Evolutionary conservation across 352 stramenopile species (phyloP), one percentile per base, ranked within the genome.

Genomic region (Globisporangium nodosum): DNA sequence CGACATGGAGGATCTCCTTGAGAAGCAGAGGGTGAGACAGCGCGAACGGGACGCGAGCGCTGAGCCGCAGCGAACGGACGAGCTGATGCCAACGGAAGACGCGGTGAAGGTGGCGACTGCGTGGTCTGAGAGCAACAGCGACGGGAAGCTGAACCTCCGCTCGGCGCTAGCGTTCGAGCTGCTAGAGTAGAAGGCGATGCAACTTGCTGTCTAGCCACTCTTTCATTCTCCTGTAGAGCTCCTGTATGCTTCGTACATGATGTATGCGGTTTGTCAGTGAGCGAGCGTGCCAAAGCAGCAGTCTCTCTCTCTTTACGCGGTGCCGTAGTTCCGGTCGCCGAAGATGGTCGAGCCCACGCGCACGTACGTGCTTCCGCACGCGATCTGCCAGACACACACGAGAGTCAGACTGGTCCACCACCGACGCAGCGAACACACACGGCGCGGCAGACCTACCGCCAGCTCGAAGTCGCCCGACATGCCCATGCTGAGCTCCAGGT

Each of bases 391-490:
- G 47, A 7, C 15, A 57, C 30, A 56, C 21, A 54, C 48, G 42
- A 24, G 5, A 39, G 13, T n/a, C 16, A 56, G 45, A 20, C 6
- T 27, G 24, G 1, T 18, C 46, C 30, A 40, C 3, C 16, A 9
- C 21, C 35, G 30, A n/a, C 21, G 20, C 46, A 39, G 20, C 57
- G 45, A 40, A 39, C 11, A 35, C n/a, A 53, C 51, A 15, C 43
- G 16, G 5, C 15, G 39, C 16, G 16, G 13, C 0, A 47, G 43
- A 63, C 74, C 42, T 52, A 90, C 83, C 49, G 97, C 97, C 24
- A 96, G 81, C 68, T 99, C 93, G 72, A 94, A 99, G 70, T 99
- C 97, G 20, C 81, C 85, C n/a, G 90, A 98, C 97, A 99, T 99
- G 64, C 97, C 97, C 97, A 99, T 99, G 61, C 92, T 98, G 24